These are phyloP conservation scores for Podaxis sp. DNA, from an alignment of 768 basidiomycete genomes.

Conservation along the genomic window DNA sequence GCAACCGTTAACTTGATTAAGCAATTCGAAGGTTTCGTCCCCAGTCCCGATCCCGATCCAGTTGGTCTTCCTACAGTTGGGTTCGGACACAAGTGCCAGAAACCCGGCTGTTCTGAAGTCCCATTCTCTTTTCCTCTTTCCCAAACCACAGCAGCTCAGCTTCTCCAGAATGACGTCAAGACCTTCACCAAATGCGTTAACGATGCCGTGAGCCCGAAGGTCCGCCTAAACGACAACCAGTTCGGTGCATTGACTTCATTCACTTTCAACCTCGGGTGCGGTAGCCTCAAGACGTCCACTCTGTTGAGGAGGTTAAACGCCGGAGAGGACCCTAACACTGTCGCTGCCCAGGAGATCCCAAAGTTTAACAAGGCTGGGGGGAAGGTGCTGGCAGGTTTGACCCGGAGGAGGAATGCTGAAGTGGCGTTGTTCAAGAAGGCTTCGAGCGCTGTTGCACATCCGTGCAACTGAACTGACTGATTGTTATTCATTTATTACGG, in stretches of 20 bases:
- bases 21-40: conserved; percentile 32
- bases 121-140: conserved; percentile 31
- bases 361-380: conserved; percentile 33
- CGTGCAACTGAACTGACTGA: conserved; percentile 21
- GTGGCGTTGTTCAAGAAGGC: conserved; percentile 34
- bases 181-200: conserved; percentile 31
- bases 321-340: conserved; percentile 35
- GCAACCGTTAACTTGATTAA: conserved; percentile 30
- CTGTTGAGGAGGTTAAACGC: conserved; percentile 33
- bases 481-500: not conserved
- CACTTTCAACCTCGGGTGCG: conserved; percentile 35
- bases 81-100: conserved; percentile 32
- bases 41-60: conserved; percentile 31
- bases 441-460: conserved; percentile 31
- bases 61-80: conserved; percentile 34
- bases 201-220: conserved; percentile 26
- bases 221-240: conserved; percentile 36
- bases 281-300: conserved; percentile 27
- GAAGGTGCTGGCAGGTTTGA: conserved; percentile 29
- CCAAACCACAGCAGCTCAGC: conserved; percentile 24
- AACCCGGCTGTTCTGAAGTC: conserved; percentile 21
- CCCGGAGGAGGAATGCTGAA: conserved; percentile 31
- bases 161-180: conserved; percentile 28
- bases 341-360: conserved; percentile 35
- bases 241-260: conserved; percentile 33